Percentiles rank a stretch among this genome's conserved stretches.
Evolutionary conservation across 2,329 filamentous ascomycete species (phyloP).

Genomic region (Atkinsonella texensis): DNA sequence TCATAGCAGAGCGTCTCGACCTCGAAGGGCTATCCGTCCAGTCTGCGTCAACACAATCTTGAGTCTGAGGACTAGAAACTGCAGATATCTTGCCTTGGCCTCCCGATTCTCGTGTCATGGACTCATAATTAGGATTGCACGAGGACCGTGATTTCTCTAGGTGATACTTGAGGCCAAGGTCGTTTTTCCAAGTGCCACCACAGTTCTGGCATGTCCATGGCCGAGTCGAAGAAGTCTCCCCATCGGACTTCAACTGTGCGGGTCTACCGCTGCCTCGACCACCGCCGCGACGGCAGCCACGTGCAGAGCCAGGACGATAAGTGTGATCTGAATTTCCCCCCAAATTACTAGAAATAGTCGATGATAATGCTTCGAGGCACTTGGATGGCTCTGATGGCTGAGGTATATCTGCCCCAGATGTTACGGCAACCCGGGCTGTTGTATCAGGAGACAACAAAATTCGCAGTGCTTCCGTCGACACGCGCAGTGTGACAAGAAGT

Average conservation of each 20-base stretch:
- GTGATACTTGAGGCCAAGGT: slow-evolving; percentile 47
- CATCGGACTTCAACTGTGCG: slow-evolving; percentile 8
- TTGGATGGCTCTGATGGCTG: not conserved
- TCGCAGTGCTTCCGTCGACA: slow-evolving; percentile 2
- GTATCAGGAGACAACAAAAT: not conserved
- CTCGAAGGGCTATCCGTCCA: not conserved
- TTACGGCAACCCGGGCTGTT: not conserved
- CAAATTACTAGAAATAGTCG: not conserved
- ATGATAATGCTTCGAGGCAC: not conserved
- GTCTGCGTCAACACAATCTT: not conserved
- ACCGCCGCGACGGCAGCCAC: slow-evolving; percentile 5
- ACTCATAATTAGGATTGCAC: slow-evolving; percentile 35
- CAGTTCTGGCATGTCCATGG: slow-evolving; percentile 40
- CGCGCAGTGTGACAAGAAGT: slow-evolving; percentile 2
- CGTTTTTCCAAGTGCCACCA: slow-evolving; percentile 43
- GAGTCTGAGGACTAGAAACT: not conserved
- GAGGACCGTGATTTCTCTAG: slow-evolving; percentile 38
- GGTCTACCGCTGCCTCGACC: slow-evolving; percentile 7
- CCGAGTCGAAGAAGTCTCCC: slow-evolving; percentile 10
- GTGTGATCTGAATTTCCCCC: not conserved
- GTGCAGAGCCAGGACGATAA: not conserved
- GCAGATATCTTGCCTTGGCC: slow-evolving; percentile 10
- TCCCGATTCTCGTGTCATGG: slow-evolving; percentile 6
- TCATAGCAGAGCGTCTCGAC: not conserved
- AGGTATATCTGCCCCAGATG: not conserved